Base-by-base conservation (phyloP, 805 yeast genomes). In the Candida anglica region DNA sequence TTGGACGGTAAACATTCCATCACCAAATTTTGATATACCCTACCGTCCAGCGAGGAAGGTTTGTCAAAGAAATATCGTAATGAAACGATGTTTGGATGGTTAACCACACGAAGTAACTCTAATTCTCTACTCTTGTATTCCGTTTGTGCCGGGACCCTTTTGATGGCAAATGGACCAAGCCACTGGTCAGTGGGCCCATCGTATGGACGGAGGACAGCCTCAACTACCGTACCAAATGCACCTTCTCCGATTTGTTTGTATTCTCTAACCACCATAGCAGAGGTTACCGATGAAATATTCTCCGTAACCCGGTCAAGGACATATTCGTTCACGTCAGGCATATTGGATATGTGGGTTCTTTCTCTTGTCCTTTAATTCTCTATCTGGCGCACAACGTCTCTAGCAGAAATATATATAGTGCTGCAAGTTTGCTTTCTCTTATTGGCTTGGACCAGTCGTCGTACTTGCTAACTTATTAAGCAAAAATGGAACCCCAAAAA, bases 1-100 rank as follows among this genome's bases (percentile, higher is more conserved):
- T 86, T 85, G 27, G 81, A 81, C n/a, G 93, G 93, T 36, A 85
- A 65, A 46, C 89, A 82, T 58, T 85, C 94, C 94, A 85, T 85
- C 19, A 86, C 93, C 47, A 85, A 64, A 63, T 84, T 86, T 53
- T 82, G 91, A 53, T 82, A 85, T 18, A 84, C 53, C 48, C 78
- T 76, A 42, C 75, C 74, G 53, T 83, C 91, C 33, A 64, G 62
- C 6, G 76, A 69, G 40, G 80, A 73, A 27, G 75, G 71, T 52
- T 80, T 81, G 43, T 83, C 84, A 60, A 81, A 85, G 53, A 77
- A 85, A 52, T 69, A 84, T 45, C 79, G 75, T 47, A 85, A 66
- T 24, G 73, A 66, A 23, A 85, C 86, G 32, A 85, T 79, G 53
- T 85, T 85, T 23, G 95, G 95, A 58, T 85, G 95, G 44, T 77